Evolutionary conservation across 345 rosid genomes (phyloP).

Genomic region (Citrus hindsii): DNA sequence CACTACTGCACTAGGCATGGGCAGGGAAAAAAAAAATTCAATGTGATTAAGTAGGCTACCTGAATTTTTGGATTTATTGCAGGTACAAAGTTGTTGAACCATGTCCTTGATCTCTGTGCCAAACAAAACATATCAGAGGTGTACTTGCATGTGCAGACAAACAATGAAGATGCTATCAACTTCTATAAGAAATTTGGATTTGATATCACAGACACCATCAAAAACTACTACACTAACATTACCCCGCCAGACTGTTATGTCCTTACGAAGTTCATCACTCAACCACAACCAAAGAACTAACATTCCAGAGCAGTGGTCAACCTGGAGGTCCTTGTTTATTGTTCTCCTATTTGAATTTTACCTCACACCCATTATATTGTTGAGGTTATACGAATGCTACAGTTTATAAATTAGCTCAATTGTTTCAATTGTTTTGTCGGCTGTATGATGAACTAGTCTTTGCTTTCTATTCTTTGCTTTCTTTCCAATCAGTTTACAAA

Average conservation of each 20-base stretch:
- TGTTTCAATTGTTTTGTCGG: background rate
- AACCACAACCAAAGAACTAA: constrained; percentile 55
- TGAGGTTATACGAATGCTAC: constrained; percentile 8
- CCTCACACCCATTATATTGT: constrained; percentile 9
- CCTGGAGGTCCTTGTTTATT: background rate
- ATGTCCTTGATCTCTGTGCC: constrained; percentile 72
- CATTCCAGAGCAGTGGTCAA: background rate
- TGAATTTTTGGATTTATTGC: constrained; percentile 23
- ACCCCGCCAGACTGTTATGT: constrained; percentile 85
- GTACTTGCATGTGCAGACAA: constrained; percentile 97
- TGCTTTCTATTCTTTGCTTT: background rate
- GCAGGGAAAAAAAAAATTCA: background rate
- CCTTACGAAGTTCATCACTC: constrained; percentile 57
- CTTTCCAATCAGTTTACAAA: background rate
- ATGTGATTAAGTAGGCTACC: background rate
- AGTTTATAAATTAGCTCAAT: constrained; percentile 15
- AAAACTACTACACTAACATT: constrained; percentile 81
- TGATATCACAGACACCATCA: constrained; percentile 77
- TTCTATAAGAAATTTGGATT: constrained; percentile 94
- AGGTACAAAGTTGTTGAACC: constrained; percentile 87
- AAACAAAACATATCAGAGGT: constrained; percentile 74
- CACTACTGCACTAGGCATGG: too few species aligned
- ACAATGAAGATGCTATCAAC: constrained; percentile 93
- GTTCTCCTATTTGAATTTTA: constrained; percentile 9
- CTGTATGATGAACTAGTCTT: background rate